Evolutionary conservation across 495 filamentous ascomycete genomes (phyloP).

Genomic region (Usnea hakonensis): DNA sequence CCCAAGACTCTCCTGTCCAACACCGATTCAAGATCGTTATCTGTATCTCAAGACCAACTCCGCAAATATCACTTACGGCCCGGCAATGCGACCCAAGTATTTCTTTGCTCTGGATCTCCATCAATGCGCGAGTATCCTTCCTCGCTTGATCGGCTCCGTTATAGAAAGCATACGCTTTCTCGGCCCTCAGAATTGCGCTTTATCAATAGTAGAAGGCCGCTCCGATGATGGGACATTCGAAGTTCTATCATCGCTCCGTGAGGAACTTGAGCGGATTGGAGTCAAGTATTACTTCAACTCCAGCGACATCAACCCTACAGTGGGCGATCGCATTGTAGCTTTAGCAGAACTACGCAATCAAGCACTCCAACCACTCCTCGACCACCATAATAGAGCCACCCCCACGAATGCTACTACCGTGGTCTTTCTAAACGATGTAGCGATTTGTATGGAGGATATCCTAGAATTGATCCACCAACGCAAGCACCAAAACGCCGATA

Average conservation of each 20-base stretch:
- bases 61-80: not conserved
- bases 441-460: constrained; percentile 43
- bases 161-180: constrained; percentile 42
- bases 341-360: constrained; percentile 41
- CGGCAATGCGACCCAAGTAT: constrained; percentile 23
- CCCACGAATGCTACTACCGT: constrained; percentile 32
- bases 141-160: constrained; percentile 41
- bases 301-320: constrained; percentile 33
- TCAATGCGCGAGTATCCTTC: constrained; percentile 36
- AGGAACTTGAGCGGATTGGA: constrained; percentile 30
- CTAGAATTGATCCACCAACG: constrained; percentile 45
- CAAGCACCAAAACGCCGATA: constrained; percentile 37
- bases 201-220: constrained; percentile 44
- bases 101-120: constrained; percentile 45
- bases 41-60: not conserved
- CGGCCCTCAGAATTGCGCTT: constrained; percentile 38
- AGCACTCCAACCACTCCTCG: constrained; percentile 36
- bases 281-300: constrained; percentile 32
- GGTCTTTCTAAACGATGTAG: constrained; percentile 46
- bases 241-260: constrained; percentile 31
- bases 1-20: not conserved
- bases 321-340: constrained; percentile 29
- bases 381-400: constrained; percentile 2
- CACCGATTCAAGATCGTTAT: not conserved
- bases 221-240: constrained; percentile 46